Conservation (phyloP, 805 yeast species). For the Hanseniaspora thailandica region DNA sequence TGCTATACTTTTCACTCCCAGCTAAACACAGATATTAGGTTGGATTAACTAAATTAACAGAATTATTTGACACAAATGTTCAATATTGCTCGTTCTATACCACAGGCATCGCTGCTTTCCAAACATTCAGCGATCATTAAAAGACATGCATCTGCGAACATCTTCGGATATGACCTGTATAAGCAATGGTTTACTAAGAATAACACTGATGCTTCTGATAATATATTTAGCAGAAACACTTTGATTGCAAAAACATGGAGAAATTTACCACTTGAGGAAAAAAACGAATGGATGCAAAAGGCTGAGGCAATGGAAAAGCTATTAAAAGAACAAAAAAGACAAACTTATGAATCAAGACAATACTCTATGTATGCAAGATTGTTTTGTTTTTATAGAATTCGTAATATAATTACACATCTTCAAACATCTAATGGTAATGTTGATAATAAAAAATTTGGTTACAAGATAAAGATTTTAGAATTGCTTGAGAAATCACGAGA, state of each 20-base stretch:
- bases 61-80: not conserved
- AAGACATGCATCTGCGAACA: not conserved
- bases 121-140: not conserved
- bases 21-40: no score
- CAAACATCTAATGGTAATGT: no score
- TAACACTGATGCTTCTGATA: not conserved
- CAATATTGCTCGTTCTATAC: not conserved
- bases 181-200: not conserved
- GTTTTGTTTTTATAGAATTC: not conserved
- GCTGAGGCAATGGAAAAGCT: not conserved
- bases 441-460: not conserved
- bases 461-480: not conserved
- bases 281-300: not conserved
- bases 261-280: not conserved
- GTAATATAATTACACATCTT: not conserved
- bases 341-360: not conserved
- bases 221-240: not conserved
- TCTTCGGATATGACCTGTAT: not conserved
- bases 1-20: no score
- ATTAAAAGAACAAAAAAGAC: not conserved
- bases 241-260: conserved; percentile 1
- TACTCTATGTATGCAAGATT: not conserved
- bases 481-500: not conserved
- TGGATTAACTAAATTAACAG: no score
- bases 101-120: not conserved